These are phyloP conservation scores for Dictyostelium citrinum DNA, from an alignment of 78 protist genomes.

Conservation along the genomic window DNA sequence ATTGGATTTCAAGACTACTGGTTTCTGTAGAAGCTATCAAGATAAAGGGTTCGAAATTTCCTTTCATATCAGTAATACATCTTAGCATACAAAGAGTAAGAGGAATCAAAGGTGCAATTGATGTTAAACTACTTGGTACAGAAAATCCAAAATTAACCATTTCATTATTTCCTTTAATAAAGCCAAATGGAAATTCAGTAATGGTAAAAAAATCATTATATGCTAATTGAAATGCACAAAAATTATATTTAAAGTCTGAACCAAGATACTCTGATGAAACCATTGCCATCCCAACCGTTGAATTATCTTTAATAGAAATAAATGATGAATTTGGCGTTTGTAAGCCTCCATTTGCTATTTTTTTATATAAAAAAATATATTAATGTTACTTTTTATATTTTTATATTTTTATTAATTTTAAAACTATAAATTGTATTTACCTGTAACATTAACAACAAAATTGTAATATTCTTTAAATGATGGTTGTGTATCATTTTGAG, in stretches of 20 bases:
- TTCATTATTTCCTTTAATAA: background rate
- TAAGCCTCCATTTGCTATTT: background rate
- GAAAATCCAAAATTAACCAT: background rate
- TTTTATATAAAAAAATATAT: no score
- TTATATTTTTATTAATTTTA: no score
- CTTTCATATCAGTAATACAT: background rate
- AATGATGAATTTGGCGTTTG: background rate
- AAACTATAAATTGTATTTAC: background rate
- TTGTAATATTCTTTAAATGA: background rate
- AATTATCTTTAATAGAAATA: background rate
- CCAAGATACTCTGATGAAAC: background rate
- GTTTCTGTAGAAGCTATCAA: background rate
- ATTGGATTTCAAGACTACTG: background rate
- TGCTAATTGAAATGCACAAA: no score
- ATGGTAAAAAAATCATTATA: no score
- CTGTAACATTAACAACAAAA: background rate
- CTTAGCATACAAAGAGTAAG: background rate
- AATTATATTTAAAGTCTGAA: background rate
- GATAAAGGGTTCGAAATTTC: background rate
- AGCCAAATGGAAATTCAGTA: background rate
- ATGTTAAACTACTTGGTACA: background rate
- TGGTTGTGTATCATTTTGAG: background rate
- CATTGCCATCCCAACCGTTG: background rate
- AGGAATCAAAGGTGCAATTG: background rate
- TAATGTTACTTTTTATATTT: no score